These are phyloP conservation scores for Begonia fuchsioides DNA, from an alignment of 306 rosid genomes.

Conservation along the genomic window DNA sequence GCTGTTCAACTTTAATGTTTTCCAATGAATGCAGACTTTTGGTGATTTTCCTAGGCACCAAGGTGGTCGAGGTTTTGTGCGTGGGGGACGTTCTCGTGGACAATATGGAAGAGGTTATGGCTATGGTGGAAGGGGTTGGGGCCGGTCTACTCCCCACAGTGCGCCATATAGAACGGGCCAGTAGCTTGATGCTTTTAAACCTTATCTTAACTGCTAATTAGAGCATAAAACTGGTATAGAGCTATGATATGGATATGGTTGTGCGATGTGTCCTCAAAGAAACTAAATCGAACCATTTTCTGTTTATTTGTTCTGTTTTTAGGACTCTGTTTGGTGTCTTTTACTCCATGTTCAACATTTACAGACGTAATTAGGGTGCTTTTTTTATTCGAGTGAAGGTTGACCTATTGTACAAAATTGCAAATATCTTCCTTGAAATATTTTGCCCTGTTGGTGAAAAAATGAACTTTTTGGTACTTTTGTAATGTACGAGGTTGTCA, in stretches of 20 bases:
- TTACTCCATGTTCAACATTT: slow-evolving; percentile 4
- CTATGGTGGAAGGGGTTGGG: slow-evolving; percentile 62
- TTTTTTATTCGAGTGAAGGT: slow-evolving; percentile 1
- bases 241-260: slow-evolving; percentile 5
- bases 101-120: slow-evolving; percentile 62
- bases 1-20: neutral
- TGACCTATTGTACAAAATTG: neutral
- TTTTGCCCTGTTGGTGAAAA: too few species aligned
- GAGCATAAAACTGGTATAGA: slow-evolving; percentile 13
- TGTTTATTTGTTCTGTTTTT: neutral
- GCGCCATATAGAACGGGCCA: slow-evolving; percentile 15
- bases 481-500: too few species aligned
- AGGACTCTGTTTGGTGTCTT: slow-evolving; percentile 10
- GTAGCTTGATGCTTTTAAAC: slow-evolving; percentile 1
- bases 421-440: too few species aligned
- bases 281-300: slow-evolving; percentile 20
- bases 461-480: too few species aligned
- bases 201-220: slow-evolving; percentile 2
- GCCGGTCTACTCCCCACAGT: slow-evolving; percentile 33
- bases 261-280: slow-evolving; percentile 5
- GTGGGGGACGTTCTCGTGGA: slow-evolving; percentile 73
- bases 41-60: slow-evolving; percentile 65
- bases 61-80: slow-evolving; percentile 67
- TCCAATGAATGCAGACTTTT: slow-evolving; percentile 50
- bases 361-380: slow-evolving; percentile 5